Evolutionary conservation across 2,329 filamentous ascomycete genomes (phyloP), one percentile per base, ranked within the genome.

Genomic region (Penicillium sp.): DNA sequence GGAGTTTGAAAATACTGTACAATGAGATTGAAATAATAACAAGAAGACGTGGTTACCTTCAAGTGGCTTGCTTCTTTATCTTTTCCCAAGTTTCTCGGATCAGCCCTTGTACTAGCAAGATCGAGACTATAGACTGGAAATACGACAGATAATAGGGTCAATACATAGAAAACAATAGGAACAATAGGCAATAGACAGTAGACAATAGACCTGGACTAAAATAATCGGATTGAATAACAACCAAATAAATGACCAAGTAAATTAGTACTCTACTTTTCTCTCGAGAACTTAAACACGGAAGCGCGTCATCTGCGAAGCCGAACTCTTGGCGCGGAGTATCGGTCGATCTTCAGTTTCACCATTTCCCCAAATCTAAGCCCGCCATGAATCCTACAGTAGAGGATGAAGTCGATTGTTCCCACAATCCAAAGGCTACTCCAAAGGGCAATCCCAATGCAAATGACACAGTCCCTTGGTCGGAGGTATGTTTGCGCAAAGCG

Each of bases 311-410:
- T 31, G 20, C 22, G 13, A 26, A 35, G 35, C 34, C 32, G 32
- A 44, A 56, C n/a, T 62, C 61, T 63, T 65, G 58, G 61, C 63
- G 62, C 55, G 62, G 63, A 65, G 59, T 54, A 65, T 53, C 57
- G 56, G 61, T 55, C 56, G 60, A 64, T 64, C 61, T 56, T 42
- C 45, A 44, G 58, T 48, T 51, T 37, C 48, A 53, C 46, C 56
- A 47, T 46, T 37, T 40, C 20, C 51, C 51, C 13, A 43, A 32
- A 18, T 48, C 7, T 11, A 47, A 47, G n/a, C 18, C 22, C 47
- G 38, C 46, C 26, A 62, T 64, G 58, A 55, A 59, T 43, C 7
- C 24, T 4, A 34, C 51, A 3, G 22, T 32, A 14, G 39, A 51
- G 31, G 49, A 50, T 11, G 48, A 51, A 32, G 44, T n/a, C 16